These are phyloP conservation scores for Arthroderma uncinatum DNA, from an alignment of 2,329 filamentous ascomycete genomes.

Conservation along the genomic window DNA sequence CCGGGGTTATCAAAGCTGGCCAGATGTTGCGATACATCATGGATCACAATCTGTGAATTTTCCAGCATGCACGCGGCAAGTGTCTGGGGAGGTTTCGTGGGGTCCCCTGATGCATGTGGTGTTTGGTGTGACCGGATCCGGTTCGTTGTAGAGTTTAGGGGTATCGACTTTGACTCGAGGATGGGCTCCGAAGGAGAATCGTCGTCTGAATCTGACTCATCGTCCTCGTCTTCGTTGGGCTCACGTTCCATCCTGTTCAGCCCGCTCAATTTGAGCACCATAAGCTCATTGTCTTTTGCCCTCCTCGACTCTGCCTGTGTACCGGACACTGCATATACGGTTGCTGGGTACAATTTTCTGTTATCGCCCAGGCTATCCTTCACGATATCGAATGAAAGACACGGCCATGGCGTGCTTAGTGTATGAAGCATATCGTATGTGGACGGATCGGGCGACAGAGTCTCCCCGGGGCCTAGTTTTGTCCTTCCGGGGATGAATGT, in stretches of 20 bases:
- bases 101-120: constrained; percentile 51
- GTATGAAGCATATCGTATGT: constrained; percentile 97
- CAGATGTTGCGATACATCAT: constrained; percentile 86
- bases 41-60: constrained; percentile 75
- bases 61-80: constrained; percentile 89
- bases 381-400: constrained; percentile 88
- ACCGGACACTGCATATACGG: constrained; percentile 86
- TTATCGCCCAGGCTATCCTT: constrained; percentile 76
- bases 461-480: constrained; percentile 82
- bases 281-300: constrained; percentile 78
- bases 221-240: constrained; percentile 57
- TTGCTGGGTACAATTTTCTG: constrained; percentile 86
- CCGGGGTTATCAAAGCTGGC: constrained; percentile 83
- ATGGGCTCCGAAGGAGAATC: constrained; percentile 73
- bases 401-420: constrained; percentile 90
- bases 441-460: constrained; percentile 78
- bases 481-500: constrained; percentile 94
- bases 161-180: constrained; percentile 82
- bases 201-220: constrained; percentile 57
- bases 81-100: constrained; percentile 63
- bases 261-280: constrained; percentile 93
- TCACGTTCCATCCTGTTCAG: constrained; percentile 74
- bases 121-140: constrained; percentile 80
- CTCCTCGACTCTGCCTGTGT: constrained; percentile 74
- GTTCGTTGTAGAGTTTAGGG: constrained; percentile 79